A percentile compares a stretch with the other conserved stretches of the same genome.
phyloP scores from a whole-genome alignment of 306 rosid species.

The Pyrus betulifolia region DNA sequence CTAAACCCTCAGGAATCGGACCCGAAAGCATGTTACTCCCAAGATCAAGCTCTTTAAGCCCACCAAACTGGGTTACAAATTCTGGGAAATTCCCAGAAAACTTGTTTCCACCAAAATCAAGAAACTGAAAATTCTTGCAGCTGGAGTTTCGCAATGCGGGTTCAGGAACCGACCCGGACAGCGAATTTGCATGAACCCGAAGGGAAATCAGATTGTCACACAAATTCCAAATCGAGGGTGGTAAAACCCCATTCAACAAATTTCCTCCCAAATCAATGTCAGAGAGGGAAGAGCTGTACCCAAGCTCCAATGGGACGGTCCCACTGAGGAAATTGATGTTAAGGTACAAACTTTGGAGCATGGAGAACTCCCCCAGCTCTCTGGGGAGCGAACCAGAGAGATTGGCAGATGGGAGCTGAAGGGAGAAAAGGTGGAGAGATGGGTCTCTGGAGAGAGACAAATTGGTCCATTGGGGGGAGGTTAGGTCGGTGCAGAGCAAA shows the following conservation, averaged over 20 bases:
- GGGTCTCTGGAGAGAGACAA: constrained; percentile 69
- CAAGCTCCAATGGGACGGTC: constrained; percentile 77
- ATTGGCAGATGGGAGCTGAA: constrained; percentile 92
- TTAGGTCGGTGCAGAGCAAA: constrained; percentile 51
- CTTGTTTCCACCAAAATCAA: constrained; percentile 71
- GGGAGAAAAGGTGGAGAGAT: constrained; percentile 57
- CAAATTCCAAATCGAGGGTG: constrained; percentile 83
- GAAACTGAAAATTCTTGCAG: constrained; percentile 49
- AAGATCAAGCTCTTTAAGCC: constrained; percentile 67
- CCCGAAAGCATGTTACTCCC: constrained; percentile 61
- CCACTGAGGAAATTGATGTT: constrained; percentile 66
- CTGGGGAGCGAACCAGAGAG: constrained; percentile 84
- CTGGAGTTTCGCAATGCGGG: constrained; percentile 82
- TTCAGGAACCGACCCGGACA: constrained; percentile 60
- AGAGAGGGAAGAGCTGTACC: constrained; percentile 63
- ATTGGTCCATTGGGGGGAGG: constrained; percentile 78
- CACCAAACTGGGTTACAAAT: constrained; percentile 51
- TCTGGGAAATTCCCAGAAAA: constrained; percentile 77
- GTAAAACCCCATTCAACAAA: constrained; percentile 43
- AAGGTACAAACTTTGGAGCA: constrained; percentile 75
- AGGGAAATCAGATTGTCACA: constrained; percentile 74
- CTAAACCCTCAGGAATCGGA: constrained; percentile 45
- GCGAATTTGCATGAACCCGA: constrained; percentile 47
- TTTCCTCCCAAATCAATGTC: constrained; percentile 73
- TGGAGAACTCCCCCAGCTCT: constrained; percentile 74